Base-by-base conservation (phyloP, 1,139 yeast genomes). In the Blastobotrys persicus region DNA sequence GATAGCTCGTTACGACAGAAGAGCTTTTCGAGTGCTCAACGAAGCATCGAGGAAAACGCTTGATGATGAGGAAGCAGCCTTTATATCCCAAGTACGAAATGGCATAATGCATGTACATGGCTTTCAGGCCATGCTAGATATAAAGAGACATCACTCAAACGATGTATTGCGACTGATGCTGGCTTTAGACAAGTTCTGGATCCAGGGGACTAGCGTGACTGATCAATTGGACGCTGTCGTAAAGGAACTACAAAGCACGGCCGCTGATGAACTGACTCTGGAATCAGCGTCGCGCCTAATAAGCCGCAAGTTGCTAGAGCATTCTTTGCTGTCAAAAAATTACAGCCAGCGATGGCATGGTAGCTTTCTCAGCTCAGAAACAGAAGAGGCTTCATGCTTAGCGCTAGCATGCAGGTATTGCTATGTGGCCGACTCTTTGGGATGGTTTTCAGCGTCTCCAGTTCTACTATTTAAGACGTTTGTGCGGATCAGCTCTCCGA, bases 391-490 rank as follows among this genome's bases (percentile, higher is more conserved):
- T 2, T 45, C 48, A 3, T 28, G 40, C 4, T 32, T 48, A 13
- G 51, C 51, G 2, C 33, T 45, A 18, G 26, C 41, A 19, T 37
- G 48, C 16, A 26, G 45, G 6, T 48, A 40, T 26, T 35, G 43
- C 28, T 48, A 48, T 17, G 42, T 48, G 19, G 51, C 47, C 14
- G 14, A 42, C n/a, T 44, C 41, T 19, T 34, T 48, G 7, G 34
- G 34, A 5, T 20, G 45, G 26, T 16, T 33, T 3, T 45, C 47
- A 11, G 19, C 32, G n/a, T 33, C 42, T 5, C 45, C 46, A 5
- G 33, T 44, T 2, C 26, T 44, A 3, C 44, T 40, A 28, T 45
- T 44, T 34, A 48, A 48, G 35, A 32, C 40, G 4, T 26, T 44
- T 33, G 48, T 48, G 6, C 43, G 48, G 19, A 38, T 48, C 17